A percentile compares a stretch with the other conserved stretches of the same genome.
These are phyloP conservation scores for Naganishia liquefaciens DNA, from an alignment of 1,284 basidiomycete species.

Conservation along the genomic window DNA sequence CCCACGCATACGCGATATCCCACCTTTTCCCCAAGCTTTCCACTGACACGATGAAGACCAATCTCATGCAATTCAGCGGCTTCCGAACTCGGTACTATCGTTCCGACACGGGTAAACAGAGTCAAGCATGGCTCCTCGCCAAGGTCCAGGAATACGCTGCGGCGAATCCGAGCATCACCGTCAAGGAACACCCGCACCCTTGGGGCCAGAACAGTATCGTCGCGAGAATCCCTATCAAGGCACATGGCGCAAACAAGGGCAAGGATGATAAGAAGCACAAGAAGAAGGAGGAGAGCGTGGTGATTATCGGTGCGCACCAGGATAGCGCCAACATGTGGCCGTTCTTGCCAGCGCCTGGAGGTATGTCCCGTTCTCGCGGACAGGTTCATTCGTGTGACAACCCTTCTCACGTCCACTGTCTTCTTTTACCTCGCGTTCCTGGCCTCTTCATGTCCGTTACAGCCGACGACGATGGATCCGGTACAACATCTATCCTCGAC, in stretches of 20 bases:
- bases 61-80: slow-evolving; percentile 68
- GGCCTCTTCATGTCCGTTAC: slow-evolving; percentile 31
- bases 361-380: slow-evolving; percentile 37
- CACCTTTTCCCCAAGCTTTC: slow-evolving; percentile 32
- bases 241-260: slow-evolving; percentile 31
- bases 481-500: slow-evolving; percentile 88
- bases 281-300: slow-evolving; percentile 49
- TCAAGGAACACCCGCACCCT: slow-evolving; percentile 78
- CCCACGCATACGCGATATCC: slow-evolving; percentile 29
- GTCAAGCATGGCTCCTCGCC: slow-evolving; percentile 78
- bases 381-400: background rate
- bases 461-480: slow-evolving; percentile 83
- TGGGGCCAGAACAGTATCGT: slow-evolving; percentile 93
- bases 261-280: slow-evolving; percentile 34
- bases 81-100: slow-evolving; percentile 57
- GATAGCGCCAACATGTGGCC: slow-evolving; percentile 88
- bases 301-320: slow-evolving; percentile 79
- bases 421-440: background rate
- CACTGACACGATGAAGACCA: slow-evolving; percentile 57
- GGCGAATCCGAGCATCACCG: slow-evolving; percentile 64
- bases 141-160: slow-evolving; percentile 72
- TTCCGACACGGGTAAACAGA: slow-evolving; percentile 66
- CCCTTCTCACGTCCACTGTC: background rate
- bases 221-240: slow-evolving; percentile 56
- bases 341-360: slow-evolving; percentile 83